Conservation (phyloP, 1,139 yeast species). For the Scheffersomyces illinoinensis region DNA sequence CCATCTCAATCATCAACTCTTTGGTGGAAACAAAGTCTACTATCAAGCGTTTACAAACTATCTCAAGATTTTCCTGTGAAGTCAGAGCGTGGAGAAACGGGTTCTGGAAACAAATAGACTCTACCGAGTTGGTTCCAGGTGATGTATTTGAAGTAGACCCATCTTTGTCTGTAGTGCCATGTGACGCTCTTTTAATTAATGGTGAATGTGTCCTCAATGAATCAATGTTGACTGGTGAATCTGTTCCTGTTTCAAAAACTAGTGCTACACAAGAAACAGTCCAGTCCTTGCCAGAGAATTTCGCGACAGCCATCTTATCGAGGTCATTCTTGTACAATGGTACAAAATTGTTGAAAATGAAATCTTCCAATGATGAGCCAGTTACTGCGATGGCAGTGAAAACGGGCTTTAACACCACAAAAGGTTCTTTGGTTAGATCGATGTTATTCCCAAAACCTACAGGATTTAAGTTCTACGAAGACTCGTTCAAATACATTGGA, state of each 20-base stretch:
- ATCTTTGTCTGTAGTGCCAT: slow-evolving; percentile 68
- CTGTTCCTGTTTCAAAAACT: slow-evolving; percentile 88
- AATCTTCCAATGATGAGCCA: slow-evolving; percentile 63
- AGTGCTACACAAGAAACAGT: slow-evolving; percentile 68
- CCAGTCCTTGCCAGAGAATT: slow-evolving; percentile 52
- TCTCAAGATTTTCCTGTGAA: slow-evolving; percentile 74
- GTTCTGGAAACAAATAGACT: slow-evolving; percentile 83
- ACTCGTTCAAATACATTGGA: slow-evolving; percentile 93
- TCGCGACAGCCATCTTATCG: slow-evolving; percentile 66
- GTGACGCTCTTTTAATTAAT: slow-evolving; percentile 81
- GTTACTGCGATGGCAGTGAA: slow-evolving; percentile 86
- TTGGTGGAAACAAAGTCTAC: slow-evolving; percentile 81
- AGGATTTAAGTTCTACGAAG: slow-evolving; percentile 90
- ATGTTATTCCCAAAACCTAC: slow-evolving; percentile 96
- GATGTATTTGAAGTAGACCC: slow-evolving; percentile 94
- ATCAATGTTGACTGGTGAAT: slow-evolving; percentile 96
- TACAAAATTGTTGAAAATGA: slow-evolving; percentile 81
- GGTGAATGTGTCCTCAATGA: slow-evolving; percentile 96
- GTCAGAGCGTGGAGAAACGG: slow-evolving; percentile 91
- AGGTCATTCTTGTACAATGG: slow-evolving; percentile 83
- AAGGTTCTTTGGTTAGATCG: slow-evolving; percentile 91
- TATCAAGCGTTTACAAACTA: slow-evolving; percentile 66
- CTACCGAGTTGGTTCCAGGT: slow-evolving; percentile 91
- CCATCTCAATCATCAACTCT: slow-evolving; percentile 76
- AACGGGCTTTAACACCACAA: slow-evolving; percentile 93